Evolutionary conservation across 495 filamentous ascomycete species (phyloP).

Genomic region (Lophium mytilinum): DNA sequence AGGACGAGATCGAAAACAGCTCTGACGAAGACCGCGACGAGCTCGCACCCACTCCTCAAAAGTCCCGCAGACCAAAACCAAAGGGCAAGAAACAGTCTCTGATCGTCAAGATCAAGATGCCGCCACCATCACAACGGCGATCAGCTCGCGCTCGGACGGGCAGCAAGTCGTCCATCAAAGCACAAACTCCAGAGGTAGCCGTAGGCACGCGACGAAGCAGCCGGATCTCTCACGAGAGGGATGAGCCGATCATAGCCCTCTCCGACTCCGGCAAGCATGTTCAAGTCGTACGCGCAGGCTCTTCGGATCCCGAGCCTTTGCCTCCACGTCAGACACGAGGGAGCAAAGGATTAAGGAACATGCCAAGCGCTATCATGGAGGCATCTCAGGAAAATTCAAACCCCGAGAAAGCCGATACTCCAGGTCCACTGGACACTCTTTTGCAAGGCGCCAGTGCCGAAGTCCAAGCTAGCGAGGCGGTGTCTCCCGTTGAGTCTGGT

Average conservation of each 20-base stretch:
- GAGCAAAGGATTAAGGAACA: conserved; percentile 54
- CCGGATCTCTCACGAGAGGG: conserved; percentile 50
- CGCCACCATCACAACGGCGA: background rate
- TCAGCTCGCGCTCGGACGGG: conserved; percentile 13
- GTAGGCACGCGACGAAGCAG: conserved; percentile 46
- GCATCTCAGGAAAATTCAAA: conserved; percentile 33
- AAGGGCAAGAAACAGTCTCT: conserved; percentile 22
- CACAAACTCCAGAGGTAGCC: conserved; percentile 15
- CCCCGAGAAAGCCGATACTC: conserved; percentile 5
- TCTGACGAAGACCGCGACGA: conserved; percentile 23
- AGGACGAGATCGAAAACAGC: conserved; percentile 40
- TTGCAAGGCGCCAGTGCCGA: conserved; percentile 12
- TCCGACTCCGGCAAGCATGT: conserved; percentile 73
- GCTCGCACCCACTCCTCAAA: conserved; percentile 1
- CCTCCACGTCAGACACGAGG: conserved; percentile 47
- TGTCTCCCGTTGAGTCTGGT: conserved; percentile 12
- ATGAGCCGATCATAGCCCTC: conserved; percentile 55
- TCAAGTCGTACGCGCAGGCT: conserved; percentile 49
- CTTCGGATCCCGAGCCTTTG: conserved; percentile 56
- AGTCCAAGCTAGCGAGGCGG: conserved; percentile 16
- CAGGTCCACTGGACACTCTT: conserved; percentile 17
- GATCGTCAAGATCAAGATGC: conserved; percentile 30
- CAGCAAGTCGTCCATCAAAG: conserved; percentile 21
- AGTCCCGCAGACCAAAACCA: background rate
- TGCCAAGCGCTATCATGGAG: conserved; percentile 48